Evolutionary conservation across 129 eudicot species (phyloP), one percentile per base, ranked within the genome.

Genomic region (Pulicaria dysenterica): DNA sequence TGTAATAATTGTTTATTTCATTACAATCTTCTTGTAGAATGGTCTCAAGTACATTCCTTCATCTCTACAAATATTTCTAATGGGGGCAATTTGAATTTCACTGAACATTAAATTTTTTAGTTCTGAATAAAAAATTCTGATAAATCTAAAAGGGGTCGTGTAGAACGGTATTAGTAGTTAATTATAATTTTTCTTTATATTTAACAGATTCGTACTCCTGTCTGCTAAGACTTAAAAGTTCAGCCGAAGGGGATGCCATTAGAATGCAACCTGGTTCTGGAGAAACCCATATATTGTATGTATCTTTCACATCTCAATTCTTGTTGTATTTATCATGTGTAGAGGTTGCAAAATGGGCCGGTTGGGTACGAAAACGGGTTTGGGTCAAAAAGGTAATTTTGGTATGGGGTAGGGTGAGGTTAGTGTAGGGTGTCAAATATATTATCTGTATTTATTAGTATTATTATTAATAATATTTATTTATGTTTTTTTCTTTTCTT

Each of bases 221-320:
- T 81, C 76, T 81, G 46, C 67, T 90, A 41, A 74, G 96, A 77
- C 88, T 90, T 24, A 90, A 90, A 83, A 90, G 96, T 72, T 90
- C 94, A 58, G 64, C 83, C 16, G 95, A 90, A 79, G 96, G 78
- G 67, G 96, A 87, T 74, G 76, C 87, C 61, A 75, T 90, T 55
- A 84, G 83, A 59, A 81, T 90, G 96, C 96, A 85, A 77, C 89
- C 96, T 19, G 94, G 96, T 62, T 90, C 96, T 45, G 83, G 91
- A 46, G 96, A 90, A 83, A 83, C 87, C 38, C 94, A 90, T 81
- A 79, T 88, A 59, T 90, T 90, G 96, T 90, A 87, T 7, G 87
- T 79, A 24, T 67, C 45, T 41, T 60, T 65, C 42, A 4, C 42
- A 69, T 64, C 45, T 50, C 43, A 12, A 10, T 12, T 54, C 40